These are phyloP conservation scores for Ogataea methanolica DNA, from an alignment of 805 yeast species.

Conservation along the genomic window DNA sequence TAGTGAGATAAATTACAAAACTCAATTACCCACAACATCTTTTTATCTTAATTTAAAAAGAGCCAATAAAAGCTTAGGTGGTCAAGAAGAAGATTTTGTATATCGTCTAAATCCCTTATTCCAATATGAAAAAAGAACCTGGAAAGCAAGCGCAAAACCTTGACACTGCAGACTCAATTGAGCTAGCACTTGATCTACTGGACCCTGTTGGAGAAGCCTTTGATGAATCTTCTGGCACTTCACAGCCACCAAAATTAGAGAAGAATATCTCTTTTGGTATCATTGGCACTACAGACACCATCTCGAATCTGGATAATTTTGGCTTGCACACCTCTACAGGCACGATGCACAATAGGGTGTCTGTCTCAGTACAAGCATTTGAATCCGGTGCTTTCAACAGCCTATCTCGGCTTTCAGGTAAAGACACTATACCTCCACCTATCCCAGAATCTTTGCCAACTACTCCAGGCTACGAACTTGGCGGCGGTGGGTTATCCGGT, in stretches of 20 bases:
- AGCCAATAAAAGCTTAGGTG: no score
- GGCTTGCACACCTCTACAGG: not conserved
- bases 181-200: no score
- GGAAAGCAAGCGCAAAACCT: no score
- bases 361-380: conserved; percentile 6
- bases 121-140: no score
- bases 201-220: no score
- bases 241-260: not conserved
- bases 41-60: no score
- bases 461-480: conserved; percentile 35
- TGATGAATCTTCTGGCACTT: no score
- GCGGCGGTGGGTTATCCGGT: conserved; percentile 4
- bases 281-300: not conserved
- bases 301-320: not conserved
- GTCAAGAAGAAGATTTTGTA: no score
- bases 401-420: conserved; percentile 7
- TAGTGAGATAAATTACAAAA: no score
- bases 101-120: no score
- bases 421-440: conserved; percentile 28
- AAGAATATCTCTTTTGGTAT: not conserved
- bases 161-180: no score
- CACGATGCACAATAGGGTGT: conserved; percentile 4
- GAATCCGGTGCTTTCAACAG: conserved; percentile 6
- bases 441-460: conserved; percentile 38
- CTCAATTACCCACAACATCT: no score